Percentiles rank a stretch among this genome's conserved stretches.
phyloP scores from a whole-genome alignment of 1,139 yeast genomes.

The Scheffersomyces lignicola region DNA sequence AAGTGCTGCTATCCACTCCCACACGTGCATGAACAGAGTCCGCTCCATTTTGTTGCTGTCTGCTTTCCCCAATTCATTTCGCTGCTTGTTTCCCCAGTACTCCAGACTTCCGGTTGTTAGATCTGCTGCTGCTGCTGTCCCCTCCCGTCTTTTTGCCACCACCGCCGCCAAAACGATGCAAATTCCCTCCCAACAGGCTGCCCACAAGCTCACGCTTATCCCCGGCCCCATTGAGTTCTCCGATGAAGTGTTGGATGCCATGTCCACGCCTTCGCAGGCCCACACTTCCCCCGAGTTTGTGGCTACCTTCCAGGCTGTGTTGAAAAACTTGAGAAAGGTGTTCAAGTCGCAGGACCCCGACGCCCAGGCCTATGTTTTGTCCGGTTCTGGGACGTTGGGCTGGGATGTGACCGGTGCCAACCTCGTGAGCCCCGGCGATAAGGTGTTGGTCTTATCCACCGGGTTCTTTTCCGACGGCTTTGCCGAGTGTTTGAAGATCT shows the following conservation, averaged over 20 bases:
- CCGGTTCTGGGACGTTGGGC: conserved; percentile 94
- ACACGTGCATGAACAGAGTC: too few species aligned
- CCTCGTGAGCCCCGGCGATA: conserved; percentile 63
- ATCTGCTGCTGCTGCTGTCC: too few species aligned
- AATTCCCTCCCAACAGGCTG: conserved; percentile 40
- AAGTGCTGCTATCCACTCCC: too few species aligned
- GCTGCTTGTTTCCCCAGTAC: conserved; percentile 12
- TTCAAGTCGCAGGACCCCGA: conserved; percentile 66
- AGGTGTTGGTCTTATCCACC: conserved; percentile 82
- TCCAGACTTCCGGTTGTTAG: background rate
- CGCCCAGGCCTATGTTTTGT: conserved; percentile 77
- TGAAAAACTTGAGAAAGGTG: conserved; percentile 67
- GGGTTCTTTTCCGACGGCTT: conserved; percentile 90
- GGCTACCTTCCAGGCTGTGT: conserved; percentile 66
- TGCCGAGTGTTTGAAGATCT: conserved; percentile 73
- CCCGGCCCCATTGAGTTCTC: conserved; percentile 96
- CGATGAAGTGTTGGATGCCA: conserved; percentile 75
- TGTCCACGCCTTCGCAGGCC: conserved; percentile 83
- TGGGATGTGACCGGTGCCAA: conserved; percentile 91
- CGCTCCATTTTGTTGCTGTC: too few species aligned
- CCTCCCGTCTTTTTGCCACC: background rate
- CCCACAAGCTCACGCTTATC: conserved; percentile 65
- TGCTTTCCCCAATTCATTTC: too few species aligned
- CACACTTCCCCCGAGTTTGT: conserved; percentile 91
- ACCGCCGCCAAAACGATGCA: background rate